Conservation (phyloP, 352 stramenopile species). For the Ophiocytium majus region DNA sequence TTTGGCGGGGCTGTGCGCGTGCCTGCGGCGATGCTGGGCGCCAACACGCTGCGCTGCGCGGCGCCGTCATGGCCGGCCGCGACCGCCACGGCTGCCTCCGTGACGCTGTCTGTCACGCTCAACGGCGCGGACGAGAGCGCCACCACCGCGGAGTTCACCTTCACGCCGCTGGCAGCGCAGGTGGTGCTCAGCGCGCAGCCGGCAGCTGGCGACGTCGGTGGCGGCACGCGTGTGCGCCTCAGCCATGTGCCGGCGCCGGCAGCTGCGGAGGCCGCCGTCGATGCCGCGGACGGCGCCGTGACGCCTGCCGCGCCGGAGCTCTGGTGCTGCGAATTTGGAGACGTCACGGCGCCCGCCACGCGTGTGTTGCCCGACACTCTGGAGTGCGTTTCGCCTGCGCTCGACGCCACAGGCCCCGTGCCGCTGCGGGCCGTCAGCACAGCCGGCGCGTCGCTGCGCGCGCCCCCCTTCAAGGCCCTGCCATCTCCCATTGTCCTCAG, state of each 20-base stretch:
- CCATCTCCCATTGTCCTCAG: conserved; percentile 10
- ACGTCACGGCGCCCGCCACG: neutral
- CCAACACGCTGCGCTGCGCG: conserved; percentile 26
- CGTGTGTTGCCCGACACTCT: too few relatives aligned
- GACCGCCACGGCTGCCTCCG: conserved; percentile 8
- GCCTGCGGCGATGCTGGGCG: conserved; percentile 47
- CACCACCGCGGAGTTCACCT: neutral
- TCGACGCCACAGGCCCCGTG: neutral
- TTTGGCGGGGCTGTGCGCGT: conserved; percentile 59
- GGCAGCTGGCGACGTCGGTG: neutral
- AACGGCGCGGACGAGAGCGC: conserved; percentile 13
- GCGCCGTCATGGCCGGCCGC: conserved; percentile 29
- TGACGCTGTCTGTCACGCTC: conserved; percentile 13
- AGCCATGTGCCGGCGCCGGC: neutral
- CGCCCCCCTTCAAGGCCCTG: conserved; percentile 21
- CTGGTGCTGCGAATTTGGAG: conserved; percentile 21
- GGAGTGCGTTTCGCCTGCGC: conserved; percentile 9
- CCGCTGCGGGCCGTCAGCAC: neutral
- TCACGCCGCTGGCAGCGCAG: neutral
- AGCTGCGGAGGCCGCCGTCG: neutral
- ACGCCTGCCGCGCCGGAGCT: too few relatives aligned
- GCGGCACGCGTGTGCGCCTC: conserved; percentile 9
- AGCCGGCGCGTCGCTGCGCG: neutral
- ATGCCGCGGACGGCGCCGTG: too few relatives aligned
- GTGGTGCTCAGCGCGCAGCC: neutral